Evolutionary conservation across 208 protist species (phyloP), one percentile per base, ranked within the genome.

Genomic region (Trypanosoma avium): DNA sequence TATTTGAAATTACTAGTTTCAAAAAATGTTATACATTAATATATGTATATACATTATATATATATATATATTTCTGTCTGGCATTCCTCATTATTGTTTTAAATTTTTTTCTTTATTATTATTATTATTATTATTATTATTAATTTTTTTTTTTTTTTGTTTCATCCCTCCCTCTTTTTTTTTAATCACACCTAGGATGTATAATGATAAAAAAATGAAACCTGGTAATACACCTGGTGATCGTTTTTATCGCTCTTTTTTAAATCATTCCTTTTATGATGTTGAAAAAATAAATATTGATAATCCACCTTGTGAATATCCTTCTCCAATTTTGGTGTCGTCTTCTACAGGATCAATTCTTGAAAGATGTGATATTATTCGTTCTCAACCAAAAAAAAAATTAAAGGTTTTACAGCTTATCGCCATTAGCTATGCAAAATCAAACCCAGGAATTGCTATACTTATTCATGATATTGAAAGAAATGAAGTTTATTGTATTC

Each of bases 131-230:
- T 33, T 64, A n/a, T 45, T 43, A 7, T 17, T 36, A 0, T 12
- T 71, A 45, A 56, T 42, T 57, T 40, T 40, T 40, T 57, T 57
- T 21, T 57, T 56, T 33, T n/a, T 17, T 40, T 56, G 50, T 56
- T 13, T n/a, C n/a, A n/a, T n/a, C n/a, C n/a, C n/a, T n/a, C n/a
- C n/a, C n/a, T n/a, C n/a, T n/a, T n/a, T n/a, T n/a, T 7, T 35
- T 57, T 36, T 5, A 15, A 30, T 52, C 30, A 30, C 22, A 15
- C 30, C 22, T 52, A n/a, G 13, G 0, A n/a, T n/a, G 13, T 29
- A 2, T 30, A 3, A 17, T 24, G 13, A n/a, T 17, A 30, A 22
- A 4, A 30, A 21, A 15, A 60, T 60, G 54, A 60, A 47, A 30
- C n/a, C 19, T 46, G 0, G 38, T 21, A n/a, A 43, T 13, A 17